Conservation (phyloP, 2,329 filamentous ascomycete genomes). For the Xylaria polymorpha region DNA sequence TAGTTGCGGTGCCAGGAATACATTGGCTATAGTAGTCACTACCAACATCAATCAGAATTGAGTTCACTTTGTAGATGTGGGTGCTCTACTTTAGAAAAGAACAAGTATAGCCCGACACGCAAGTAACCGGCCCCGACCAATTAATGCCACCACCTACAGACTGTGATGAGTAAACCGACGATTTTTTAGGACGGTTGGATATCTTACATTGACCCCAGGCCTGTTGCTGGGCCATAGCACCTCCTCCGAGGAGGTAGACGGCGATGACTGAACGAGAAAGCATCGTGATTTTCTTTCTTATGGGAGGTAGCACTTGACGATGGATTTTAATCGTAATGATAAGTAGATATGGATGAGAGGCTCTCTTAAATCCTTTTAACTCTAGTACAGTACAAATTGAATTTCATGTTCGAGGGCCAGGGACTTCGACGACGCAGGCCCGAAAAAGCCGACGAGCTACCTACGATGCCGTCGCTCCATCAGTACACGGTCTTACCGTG, state of each 20-base stretch:
- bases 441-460: slow-evolving; percentile 29
- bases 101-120: slow-evolving; percentile 38
- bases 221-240: slow-evolving; percentile 33
- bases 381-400: not conserved
- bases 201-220: slow-evolving; percentile 39
- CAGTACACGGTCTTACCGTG: slow-evolving; percentile 1
- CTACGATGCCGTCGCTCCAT: slow-evolving; percentile 1
- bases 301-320: not conserved
- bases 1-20: slow-evolving; percentile 33
- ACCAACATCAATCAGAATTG: slow-evolving; percentile 17
- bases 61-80: not conserved
- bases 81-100: slow-evolving; percentile 30
- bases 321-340: not conserved
- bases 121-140: slow-evolving; percentile 31
- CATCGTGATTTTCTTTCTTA: slow-evolving; percentile 18
- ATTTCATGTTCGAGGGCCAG: not conserved
- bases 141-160: slow-evolving; percentile 34
- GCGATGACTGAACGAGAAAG: slow-evolving; percentile 17
- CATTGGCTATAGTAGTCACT: slow-evolving; percentile 42
- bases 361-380: slow-evolving; percentile 4
- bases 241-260: slow-evolving; percentile 27
- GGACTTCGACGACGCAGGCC: slow-evolving; percentile 14
- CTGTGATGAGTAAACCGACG: slow-evolving; percentile 10
- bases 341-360: too few species aligned
- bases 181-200: not conserved